These are phyloP conservation scores for Cucumis hystrix DNA, from an alignment of 306 rosid genomes.

Conservation along the genomic window DNA sequence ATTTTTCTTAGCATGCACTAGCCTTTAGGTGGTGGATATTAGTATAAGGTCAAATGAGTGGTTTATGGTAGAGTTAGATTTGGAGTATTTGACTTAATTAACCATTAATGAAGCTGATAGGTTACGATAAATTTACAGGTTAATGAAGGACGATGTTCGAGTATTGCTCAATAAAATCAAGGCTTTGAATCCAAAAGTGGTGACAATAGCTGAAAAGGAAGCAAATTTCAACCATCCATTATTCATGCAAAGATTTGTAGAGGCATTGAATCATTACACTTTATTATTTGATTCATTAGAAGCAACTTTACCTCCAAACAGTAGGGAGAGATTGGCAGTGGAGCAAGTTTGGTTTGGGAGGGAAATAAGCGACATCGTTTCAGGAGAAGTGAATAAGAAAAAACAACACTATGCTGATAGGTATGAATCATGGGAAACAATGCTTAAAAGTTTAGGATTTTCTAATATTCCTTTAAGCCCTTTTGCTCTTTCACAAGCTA, in stretches of 20 bases:
- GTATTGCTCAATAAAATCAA: slow-evolving; percentile 29
- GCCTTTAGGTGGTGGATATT: too few relatives aligned
- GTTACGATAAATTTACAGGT: not conserved
- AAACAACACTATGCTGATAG: slow-evolving; percentile 15
- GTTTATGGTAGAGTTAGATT: too few relatives aligned
- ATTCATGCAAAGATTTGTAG: slow-evolving; percentile 23
- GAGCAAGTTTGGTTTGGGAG: slow-evolving; percentile 38
- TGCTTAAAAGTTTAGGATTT: slow-evolving; percentile 29
- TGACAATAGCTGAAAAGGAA: slow-evolving; percentile 35
- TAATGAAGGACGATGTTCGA: slow-evolving; percentile 13
- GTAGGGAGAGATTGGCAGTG: slow-evolving; percentile 32
- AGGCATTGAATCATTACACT: slow-evolving; percentile 32
- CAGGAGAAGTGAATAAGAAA: slow-evolving; percentile 7
- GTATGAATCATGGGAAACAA: slow-evolving; percentile 29
- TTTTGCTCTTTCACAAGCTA: slow-evolving; percentile 43
- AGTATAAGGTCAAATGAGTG: too few relatives aligned
- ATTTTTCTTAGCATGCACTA: too few relatives aligned
- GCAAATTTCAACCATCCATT: slow-evolving; percentile 27
- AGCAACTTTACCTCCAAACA: slow-evolving; percentile 38
- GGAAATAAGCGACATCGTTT: slow-evolving; percentile 30
- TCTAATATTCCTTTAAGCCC: slow-evolving; percentile 35
- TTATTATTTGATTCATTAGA: slow-evolving; percentile 35
- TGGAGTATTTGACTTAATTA: too few relatives aligned
- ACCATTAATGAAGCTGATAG: not conserved
- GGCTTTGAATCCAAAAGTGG: slow-evolving; percentile 28